A percentile compares a stretch with the other conserved stretches of the same genome.
phyloP scores from a whole-genome alignment of 352 stramenopile genomes.

The Phytopythium cucurbitacearum region DNA sequence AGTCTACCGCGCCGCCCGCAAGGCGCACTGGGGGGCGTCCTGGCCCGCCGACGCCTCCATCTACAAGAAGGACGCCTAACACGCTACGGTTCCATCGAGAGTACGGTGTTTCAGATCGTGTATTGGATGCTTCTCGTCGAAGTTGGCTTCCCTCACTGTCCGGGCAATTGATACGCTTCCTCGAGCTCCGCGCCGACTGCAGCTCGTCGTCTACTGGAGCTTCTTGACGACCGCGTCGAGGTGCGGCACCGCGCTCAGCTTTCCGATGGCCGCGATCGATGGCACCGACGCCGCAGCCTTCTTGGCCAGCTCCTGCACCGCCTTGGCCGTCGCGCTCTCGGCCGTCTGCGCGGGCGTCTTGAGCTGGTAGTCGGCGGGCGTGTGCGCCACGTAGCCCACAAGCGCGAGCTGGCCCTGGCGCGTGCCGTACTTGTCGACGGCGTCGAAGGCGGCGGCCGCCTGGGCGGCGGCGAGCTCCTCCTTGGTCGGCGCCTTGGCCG shows the following conservation, averaged over 20 bases:
- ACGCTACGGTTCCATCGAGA: neutral
- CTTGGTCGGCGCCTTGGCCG: constrained; percentile 45
- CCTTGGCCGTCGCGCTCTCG: constrained; percentile 50
- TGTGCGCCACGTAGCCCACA: constrained; percentile 34
- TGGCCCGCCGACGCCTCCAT: constrained; percentile 69
- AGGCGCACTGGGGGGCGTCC: constrained; percentile 74
- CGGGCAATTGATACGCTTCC: neutral
- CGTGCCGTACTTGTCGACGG: constrained; percentile 28
- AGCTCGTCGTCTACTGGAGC: constrained; percentile 56
- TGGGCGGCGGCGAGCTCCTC: constrained; percentile 77
- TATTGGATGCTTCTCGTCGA: too few species aligned
- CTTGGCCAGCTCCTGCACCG: constrained; percentile 73
- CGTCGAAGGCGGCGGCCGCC: constrained; percentile 46
- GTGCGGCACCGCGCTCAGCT: constrained; percentile 64
- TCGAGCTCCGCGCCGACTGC: neutral
- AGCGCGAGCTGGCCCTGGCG: constrained; percentile 37
- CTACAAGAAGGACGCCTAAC: constrained; percentile 28
- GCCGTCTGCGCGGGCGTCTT: constrained; percentile 33
- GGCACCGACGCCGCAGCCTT: constrained; percentile 69
- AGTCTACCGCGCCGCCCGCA: constrained; percentile 77
- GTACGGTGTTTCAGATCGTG: neutral
- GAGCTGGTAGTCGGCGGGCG: constrained; percentile 23
- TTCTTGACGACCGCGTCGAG: constrained; percentile 70
- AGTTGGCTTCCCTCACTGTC: too few species aligned
- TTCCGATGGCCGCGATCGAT: constrained; percentile 72